These are phyloP conservation scores for Senna tora DNA, from an alignment of 306 rosid genomes.

Conservation along the genomic window DNA sequence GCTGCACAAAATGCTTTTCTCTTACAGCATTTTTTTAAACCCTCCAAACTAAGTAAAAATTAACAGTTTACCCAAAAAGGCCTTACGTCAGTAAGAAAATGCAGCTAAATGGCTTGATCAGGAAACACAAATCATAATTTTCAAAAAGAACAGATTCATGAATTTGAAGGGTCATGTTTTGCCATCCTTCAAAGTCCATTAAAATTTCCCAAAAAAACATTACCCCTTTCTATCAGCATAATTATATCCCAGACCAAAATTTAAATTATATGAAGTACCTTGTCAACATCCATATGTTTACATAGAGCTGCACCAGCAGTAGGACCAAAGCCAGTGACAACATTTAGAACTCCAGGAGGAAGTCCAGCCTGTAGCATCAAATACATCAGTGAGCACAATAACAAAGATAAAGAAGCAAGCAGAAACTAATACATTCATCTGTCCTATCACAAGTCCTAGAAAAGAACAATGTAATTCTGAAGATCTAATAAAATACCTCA, in stretches of 20 bases:
- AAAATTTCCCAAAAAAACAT: neutral
- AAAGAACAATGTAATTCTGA: neutral
- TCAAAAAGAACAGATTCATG: neutral
- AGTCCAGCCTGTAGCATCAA: constrained; percentile 69
- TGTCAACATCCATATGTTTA: constrained; percentile 78
- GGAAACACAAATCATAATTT: neutral
- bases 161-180: constrained; percentile 1
- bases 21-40: no score
- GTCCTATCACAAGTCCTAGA: neutral
- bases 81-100: neutral
- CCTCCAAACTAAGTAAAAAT: no score
- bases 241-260: neutral
- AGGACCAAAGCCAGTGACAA: constrained; percentile 75
- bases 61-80: no score
- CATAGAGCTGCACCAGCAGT: constrained; percentile 78
- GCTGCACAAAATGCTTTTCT: no score
- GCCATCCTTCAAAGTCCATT: neutral
- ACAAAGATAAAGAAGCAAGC: neutral
- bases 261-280: constrained; percentile 46
- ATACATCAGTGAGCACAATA: constrained; percentile 19
- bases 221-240: neutral
- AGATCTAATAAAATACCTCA: constrained; percentile 52
- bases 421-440: constrained; percentile 3
- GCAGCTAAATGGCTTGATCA: constrained; percentile 3
- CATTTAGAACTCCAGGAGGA: constrained; percentile 74